Base-by-base conservation (phyloP, 2,329 filamentous ascomycete species). In the Ophiocordyceps camponoti-floridani region DNA sequence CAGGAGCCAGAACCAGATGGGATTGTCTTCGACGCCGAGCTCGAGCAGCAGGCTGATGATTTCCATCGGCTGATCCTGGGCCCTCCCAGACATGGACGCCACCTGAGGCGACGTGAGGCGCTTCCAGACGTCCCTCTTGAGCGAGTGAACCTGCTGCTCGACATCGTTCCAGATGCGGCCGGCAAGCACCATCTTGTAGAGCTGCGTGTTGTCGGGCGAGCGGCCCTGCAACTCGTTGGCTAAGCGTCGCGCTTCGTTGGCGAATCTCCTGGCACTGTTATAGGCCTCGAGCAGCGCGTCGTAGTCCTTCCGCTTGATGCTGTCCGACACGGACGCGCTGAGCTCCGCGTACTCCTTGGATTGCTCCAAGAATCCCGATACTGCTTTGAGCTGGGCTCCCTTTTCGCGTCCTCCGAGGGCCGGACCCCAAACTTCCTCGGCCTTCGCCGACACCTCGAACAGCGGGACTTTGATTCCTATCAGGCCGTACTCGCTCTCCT, bases 401-500 rank as follows among this genome's bases (percentile, higher is more conserved):
- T 89, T 87, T 54, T 96, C 88, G 27, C 85, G 78, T 4, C 91
- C 91, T 43, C 87, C 86, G 35, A 98, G 63, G 1, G 91, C 89
- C 2, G 91, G 91, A 0, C 91, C 91, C 88, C 93, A 98, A 9
- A 98, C 84, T 55, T 98, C 91, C 60, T 96, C 87, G 0, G 89
- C 91, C 61, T 95, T 95, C 48, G 87, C 83, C 1, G 85, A 86
- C 11, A 93, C 85, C 54, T 96, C 91, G 10, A 91, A 70, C 45
- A 98, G 67, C 16, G 91, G 89, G 1, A 72, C 75, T 58, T 94
- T 93, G 61, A 98, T 94, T 11, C 86, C 87, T 56, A 82, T 69
- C 8, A 93, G 79, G 44, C 87, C 87, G 56, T 88, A 94, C 54
- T 94, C 87, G 53, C 85, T 94, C 63, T 95, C 89, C 61, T 94